Conservation (phyloP, 2,329 filamentous ascomycete species). For the Allantophomopsis cytisporea region DNA sequence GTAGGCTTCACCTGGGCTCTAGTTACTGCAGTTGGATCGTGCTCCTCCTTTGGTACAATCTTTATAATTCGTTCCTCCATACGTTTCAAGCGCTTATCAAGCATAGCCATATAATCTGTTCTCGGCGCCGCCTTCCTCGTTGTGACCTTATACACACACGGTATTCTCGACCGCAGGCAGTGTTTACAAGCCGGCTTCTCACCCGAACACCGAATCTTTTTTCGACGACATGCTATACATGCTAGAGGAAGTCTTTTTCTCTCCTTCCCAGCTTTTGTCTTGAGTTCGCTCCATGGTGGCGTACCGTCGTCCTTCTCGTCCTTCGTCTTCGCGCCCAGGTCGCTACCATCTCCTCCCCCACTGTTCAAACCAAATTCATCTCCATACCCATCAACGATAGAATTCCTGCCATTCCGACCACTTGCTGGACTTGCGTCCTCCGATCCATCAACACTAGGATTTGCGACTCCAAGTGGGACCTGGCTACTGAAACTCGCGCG, state of each 20-base stretch:
- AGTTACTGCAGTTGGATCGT: slow-evolving; percentile 48
- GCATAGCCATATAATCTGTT: slow-evolving; percentile 98
- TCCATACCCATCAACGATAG: slow-evolving; percentile 10
- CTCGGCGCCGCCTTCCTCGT: slow-evolving; percentile 85
- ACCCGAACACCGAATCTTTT: slow-evolving; percentile 96
- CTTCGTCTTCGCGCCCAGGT: slow-evolving; percentile 36
- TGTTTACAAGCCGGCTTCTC: slow-evolving; percentile 98
- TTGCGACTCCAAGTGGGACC: slow-evolving; percentile 6
- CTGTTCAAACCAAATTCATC: slow-evolving; percentile 45
- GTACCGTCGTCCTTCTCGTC: slow-evolving; percentile 44
- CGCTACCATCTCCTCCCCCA: slow-evolving; percentile 35
- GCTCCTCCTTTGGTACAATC: slow-evolving; percentile 77
- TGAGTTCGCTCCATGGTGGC: slow-evolving; percentile 68
- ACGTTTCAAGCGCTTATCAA: slow-evolving; percentile 86
- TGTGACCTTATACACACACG: slow-evolving; percentile 95
- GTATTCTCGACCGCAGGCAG: slow-evolving; percentile 80
- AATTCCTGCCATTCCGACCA: slow-evolving; percentile 11
- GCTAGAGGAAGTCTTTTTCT: slow-evolving; percentile 84
- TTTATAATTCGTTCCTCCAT: slow-evolving; percentile 99
- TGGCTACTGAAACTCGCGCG: slow-evolving; percentile 11
- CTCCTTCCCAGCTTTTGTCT: slow-evolving; percentile 90
- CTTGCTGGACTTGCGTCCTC: slow-evolving; percentile 18
- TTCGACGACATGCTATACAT: slow-evolving; percentile 88
- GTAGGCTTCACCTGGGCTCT: slow-evolving; percentile 78
- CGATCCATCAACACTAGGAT: slow-evolving; percentile 15